Conservation (phyloP, 2,329 filamentous ascomycete genomes). For the Exophiala viscosa region DNA sequence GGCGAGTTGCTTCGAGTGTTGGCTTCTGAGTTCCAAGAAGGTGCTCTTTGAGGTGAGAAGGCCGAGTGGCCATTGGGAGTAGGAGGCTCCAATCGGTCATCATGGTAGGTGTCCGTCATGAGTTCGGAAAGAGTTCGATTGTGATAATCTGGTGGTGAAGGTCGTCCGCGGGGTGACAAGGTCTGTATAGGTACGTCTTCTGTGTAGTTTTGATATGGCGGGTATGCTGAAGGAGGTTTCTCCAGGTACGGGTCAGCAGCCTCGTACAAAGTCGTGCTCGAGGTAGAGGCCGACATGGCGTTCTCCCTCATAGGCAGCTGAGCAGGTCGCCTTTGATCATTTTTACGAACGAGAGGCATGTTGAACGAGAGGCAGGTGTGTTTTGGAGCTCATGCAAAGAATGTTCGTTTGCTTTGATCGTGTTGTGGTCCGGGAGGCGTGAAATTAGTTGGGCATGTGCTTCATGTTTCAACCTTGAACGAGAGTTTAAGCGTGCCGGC, state of each 20-base stretch:
- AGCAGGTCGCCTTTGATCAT: slow-evolving; percentile 14
- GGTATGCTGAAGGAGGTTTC: slow-evolving; percentile 12
- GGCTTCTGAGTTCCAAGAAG: slow-evolving; percentile 15
- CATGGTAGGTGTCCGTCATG: slow-evolving; percentile 14
- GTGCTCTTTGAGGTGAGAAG: slow-evolving; percentile 21
- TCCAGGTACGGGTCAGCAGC: slow-evolving; percentile 15
- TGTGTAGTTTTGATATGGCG: slow-evolving; percentile 21
- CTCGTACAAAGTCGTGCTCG: slow-evolving; percentile 12
- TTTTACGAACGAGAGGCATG: slow-evolving; percentile 26
- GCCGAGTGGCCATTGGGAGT: slow-evolving; percentile 8
- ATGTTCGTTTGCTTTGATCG: slow-evolving; percentile 5
- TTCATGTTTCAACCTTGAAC: slow-evolving; percentile 3
- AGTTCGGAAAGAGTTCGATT: slow-evolving; percentile 22
- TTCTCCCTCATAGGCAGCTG: slow-evolving; percentile 21
- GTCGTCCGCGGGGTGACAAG: slow-evolving; percentile 2
- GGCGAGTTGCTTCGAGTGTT: slow-evolving; percentile 29
- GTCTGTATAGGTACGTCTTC: slow-evolving; percentile 12
- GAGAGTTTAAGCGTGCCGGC: too few relatives aligned
- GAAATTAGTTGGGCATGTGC: slow-evolving; percentile 14
- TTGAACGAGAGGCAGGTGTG: slow-evolving; percentile 11
- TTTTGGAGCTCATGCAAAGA: slow-evolving; percentile 15
- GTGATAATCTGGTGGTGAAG: slow-evolving; percentile 13
- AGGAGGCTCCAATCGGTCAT: slow-evolving; percentile 14
- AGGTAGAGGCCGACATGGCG: slow-evolving; percentile 11
- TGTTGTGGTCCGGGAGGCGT: slow-evolving; percentile 8